A percentile compares a stretch with the other conserved stretches of the same genome.
Conservation (phyloP, 1,139 yeast genomes). For the Hansenula lynferdii region DNA sequence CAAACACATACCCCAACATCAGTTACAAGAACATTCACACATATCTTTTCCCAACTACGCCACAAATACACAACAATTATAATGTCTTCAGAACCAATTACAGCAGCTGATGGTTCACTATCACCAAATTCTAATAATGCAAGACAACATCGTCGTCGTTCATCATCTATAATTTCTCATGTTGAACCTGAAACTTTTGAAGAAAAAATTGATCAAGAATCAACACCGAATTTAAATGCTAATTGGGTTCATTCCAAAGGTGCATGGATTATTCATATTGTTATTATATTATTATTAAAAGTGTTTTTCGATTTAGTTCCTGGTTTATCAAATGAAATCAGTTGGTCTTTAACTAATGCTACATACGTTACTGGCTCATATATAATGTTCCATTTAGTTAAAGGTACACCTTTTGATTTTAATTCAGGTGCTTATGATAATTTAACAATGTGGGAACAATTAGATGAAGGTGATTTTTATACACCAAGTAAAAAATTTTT, state of each 20-base stretch:
- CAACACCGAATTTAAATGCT: slow-evolving; percentile 87
- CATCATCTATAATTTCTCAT: slow-evolving; percentile 74
- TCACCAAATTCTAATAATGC: slow-evolving; percentile 8
- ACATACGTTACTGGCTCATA: slow-evolving; percentile 90
- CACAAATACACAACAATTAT: background rate
- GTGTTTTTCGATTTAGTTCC: slow-evolving; percentile 74
- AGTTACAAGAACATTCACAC: no score
- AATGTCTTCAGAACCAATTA: slow-evolving; percentile 8
- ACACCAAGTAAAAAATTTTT: slow-evolving; percentile 95
- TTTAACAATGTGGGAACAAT: slow-evolving; percentile 98
- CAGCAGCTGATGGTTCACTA: slow-evolving; percentile 12
- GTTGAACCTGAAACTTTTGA: slow-evolving; percentile 92
- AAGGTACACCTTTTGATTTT: slow-evolving; percentile 96
- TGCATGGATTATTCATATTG: slow-evolving; percentile 93
- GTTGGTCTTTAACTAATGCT: slow-evolving; percentile 91
- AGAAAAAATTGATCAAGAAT: slow-evolving; percentile 87
- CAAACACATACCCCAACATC: no score
- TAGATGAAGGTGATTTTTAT: slow-evolving; percentile 94
- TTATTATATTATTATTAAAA: slow-evolving; percentile 69
- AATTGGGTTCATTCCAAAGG: slow-evolving; percentile 95
- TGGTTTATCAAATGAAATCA: slow-evolving; percentile 72
- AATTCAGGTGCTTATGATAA: slow-evolving; percentile 96
- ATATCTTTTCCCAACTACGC: no score
- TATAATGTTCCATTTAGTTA: slow-evolving; percentile 93
- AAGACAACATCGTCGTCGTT: slow-evolving; percentile 38